Conservation (phyloP, 495 filamentous ascomycete genomes). For the Aspergillus haitiensis region DNA sequence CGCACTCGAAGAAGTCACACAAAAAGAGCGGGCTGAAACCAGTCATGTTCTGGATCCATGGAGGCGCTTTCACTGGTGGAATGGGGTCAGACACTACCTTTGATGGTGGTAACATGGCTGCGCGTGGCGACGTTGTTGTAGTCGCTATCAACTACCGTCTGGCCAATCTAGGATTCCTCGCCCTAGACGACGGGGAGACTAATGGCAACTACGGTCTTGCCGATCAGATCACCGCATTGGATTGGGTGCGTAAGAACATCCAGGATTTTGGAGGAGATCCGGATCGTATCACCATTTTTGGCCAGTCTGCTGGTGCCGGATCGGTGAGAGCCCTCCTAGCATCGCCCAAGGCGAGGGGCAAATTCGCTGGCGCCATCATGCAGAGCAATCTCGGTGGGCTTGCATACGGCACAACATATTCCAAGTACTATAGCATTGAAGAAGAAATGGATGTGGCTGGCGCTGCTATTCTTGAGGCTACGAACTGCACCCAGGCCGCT, state of each 20-base stretch:
- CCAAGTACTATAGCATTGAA: constrained; percentile 46
- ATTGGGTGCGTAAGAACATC: constrained; percentile 38
- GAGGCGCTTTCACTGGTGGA: constrained; percentile 47
- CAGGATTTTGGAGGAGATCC: constrained; percentile 49
- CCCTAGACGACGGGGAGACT: constrained; percentile 22
- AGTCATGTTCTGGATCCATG: constrained; percentile 51
- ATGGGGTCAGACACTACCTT: constrained; percentile 36
- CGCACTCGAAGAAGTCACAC: constrained; percentile 20
- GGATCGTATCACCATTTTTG: constrained; percentile 55
- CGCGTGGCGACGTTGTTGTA: constrained; percentile 47
- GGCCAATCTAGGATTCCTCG: constrained; percentile 38
- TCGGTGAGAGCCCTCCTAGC: constrained; percentile 42
- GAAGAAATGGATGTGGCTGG: constrained; percentile 31
- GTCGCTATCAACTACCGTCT: constrained; percentile 48
- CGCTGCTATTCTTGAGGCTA: constrained; percentile 21
- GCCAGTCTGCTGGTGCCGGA: constrained; percentile 52
- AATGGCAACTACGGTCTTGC: constrained; percentile 41
- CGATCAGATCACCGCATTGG: constrained; percentile 40
- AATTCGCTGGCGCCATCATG: constrained; percentile 43
- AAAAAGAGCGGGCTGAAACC: constrained; percentile 32
- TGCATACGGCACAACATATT: constrained; percentile 51
- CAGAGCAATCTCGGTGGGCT: constrained; percentile 50
- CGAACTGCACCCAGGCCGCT: constrained; percentile 43
- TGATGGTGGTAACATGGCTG: constrained; percentile 46
- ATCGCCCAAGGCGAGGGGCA: constrained; percentile 36